phyloP scores from a whole-genome alignment of 2,329 filamentous ascomycete species.

The Penicillium brevicompactum region DNA sequence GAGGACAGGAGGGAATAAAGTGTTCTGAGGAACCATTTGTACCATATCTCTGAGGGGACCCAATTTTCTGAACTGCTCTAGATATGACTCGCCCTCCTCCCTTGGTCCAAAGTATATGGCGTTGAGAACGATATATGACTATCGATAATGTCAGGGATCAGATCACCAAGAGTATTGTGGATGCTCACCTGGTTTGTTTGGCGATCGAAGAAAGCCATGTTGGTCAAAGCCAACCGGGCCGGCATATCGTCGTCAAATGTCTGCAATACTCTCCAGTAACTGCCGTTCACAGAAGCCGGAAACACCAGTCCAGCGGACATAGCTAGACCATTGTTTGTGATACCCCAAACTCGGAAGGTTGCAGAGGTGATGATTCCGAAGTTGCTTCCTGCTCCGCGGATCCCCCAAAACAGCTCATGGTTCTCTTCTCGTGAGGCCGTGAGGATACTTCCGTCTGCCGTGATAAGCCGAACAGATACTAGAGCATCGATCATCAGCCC shows the following conservation, averaged over 20 bases:
- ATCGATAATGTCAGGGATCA: no score
- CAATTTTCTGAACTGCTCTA: not conserved
- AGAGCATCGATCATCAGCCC: slow-evolving; percentile 20
- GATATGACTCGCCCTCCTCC: not conserved
- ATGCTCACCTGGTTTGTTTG: not conserved
- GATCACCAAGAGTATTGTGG: not conserved
- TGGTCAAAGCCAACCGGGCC: not conserved
- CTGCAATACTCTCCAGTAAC: not conserved
- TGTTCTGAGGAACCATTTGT: not conserved
- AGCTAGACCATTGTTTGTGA: slow-evolving; percentile 15
- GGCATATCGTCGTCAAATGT: not conserved
- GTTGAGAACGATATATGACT: not conserved
- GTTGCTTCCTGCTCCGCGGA: slow-evolving; percentile 45
- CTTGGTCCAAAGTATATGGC: not conserved
- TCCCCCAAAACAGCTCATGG: slow-evolving; percentile 45
- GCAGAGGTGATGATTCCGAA: slow-evolving; percentile 43
- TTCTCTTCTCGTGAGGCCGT: slow-evolving; percentile 37
- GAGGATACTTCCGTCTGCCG: slow-evolving; percentile 41
- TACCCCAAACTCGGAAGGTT: slow-evolving; percentile 34
- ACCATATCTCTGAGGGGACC: not conserved
- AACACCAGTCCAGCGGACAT: slow-evolving; percentile 20
- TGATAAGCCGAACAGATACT: slow-evolving; percentile 29
- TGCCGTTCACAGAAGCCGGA: slow-evolving; percentile 6
- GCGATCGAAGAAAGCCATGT: not conserved
- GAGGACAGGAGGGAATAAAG: not conserved